Base-by-base conservation (phyloP, 176 grass and related monocot species). In the Melocanna baccifera region DNA sequence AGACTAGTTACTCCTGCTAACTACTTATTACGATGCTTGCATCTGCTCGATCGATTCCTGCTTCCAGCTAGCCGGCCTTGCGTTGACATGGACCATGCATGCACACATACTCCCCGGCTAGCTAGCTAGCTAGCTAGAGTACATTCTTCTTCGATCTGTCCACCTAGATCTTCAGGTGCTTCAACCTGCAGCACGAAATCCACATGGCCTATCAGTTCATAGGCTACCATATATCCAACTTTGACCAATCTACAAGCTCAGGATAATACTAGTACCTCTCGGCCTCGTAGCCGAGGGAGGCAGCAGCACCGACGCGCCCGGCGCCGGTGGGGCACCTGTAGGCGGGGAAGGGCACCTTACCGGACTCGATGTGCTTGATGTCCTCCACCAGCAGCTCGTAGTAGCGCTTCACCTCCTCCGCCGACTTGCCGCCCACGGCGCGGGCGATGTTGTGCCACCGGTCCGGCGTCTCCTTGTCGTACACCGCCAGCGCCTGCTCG, bases 401-500 rank as follows among this genome's bases (percentile, higher is more conserved):
- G 92, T 94, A 92, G 42, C 50, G 86, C 59, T 73, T 82, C 45
- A 91, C 90, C 18, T 94, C 90, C 1, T 92, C 90, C 14, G 78
- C 88, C 8, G 95, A 78, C 86, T 94, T 97, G 67, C 90, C 91
- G 55, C 88, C 95, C 47, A 97, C 92, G 61, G 90, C 88, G 15
- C 84, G 67, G 15, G 92, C 92, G 56, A 97, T 84, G 86, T 93
- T 89, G 70, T 86, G 86, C 95, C 95, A 97, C 57, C 78, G 87
- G 82, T 94, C 90, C 0, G 90, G 92, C 12, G 88, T 91, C 66
- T 91, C 95, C 70, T 47, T 85, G 67, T 90, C 90, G 88, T 92
- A 91, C 69, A 86, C 82, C 4, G 90, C 92, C 67, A 97, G 86
- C 50, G 92, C 95, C 41, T 92, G 70, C 86, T 97, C 95, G 64